Evolutionary conservation across 169 alveolate species (phyloP).

Genomic region (Plasmodium relictum): DNA sequence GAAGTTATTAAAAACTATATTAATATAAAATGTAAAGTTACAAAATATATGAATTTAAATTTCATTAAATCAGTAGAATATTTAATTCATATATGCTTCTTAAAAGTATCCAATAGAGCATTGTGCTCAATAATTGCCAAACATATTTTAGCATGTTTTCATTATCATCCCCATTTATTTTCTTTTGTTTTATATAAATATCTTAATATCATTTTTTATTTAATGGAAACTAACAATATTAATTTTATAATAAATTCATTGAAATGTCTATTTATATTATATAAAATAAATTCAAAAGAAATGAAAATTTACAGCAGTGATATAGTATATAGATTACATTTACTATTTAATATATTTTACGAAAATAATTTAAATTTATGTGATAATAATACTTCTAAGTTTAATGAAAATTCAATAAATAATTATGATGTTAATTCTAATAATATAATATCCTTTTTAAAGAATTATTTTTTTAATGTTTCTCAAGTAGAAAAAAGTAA

Average conservation of each 20-base stretch:
- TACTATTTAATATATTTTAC: constrained; percentile 44
- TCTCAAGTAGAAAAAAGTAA: constrained; percentile 21
- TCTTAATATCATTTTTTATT: constrained; percentile 25
- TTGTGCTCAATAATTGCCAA: constrained; percentile 40
- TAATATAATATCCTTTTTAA: constrained; percentile 32
- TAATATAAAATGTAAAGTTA: constrained; percentile 49
- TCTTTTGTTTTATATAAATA: constrained; percentile 56
- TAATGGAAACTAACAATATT: constrained; percentile 42
- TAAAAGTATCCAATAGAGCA: constrained; percentile 36
- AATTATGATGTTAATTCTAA: constrained; percentile 1
- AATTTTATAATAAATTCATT: constrained; percentile 45
- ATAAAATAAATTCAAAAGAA: constrained; percentile 32
- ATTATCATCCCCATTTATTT: constrained; percentile 39
- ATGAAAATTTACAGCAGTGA: constrained; percentile 45
- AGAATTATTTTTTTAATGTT: constrained; percentile 38
- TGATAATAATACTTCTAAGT: not conserved
- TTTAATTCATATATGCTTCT: constrained; percentile 12
- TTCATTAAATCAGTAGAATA: constrained; percentile 37
- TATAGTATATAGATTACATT: constrained; percentile 58
- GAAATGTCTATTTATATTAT: constrained; percentile 34
- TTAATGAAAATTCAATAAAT: not conserved
- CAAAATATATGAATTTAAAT: constrained; percentile 25
- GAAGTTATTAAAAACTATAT: constrained; percentile 28
- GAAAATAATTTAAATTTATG: constrained; percentile 9
- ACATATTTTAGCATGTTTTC: constrained; percentile 33